Evolutionary conservation across 2,329 filamentous ascomycete genomes (phyloP).

Genomic region (Lizonia empirigonia): DNA sequence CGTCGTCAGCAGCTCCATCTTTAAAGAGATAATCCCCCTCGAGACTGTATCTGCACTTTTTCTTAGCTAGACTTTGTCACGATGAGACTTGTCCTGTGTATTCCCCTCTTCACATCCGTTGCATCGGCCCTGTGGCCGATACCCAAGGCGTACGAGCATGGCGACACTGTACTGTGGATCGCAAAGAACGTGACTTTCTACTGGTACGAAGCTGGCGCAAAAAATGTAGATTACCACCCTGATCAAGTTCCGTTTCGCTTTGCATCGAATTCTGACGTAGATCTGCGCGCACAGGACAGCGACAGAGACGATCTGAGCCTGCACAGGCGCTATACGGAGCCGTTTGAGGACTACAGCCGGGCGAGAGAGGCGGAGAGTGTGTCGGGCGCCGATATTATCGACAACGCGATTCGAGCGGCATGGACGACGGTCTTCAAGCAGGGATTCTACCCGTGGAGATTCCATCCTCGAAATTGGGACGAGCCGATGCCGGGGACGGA

Average conservation of each 20-base stretch:
- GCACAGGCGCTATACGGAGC: constrained; percentile 15
- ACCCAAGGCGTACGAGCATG: constrained; percentile 46
- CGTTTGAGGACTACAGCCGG: constrained; percentile 4
- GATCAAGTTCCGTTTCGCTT: constrained; percentile 23
- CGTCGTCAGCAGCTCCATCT: background rate
- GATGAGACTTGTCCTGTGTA: constrained; percentile 32
- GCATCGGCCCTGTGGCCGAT: constrained; percentile 52
- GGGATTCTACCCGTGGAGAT: constrained; percentile 78
- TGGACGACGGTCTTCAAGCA: constrained; percentile 68
- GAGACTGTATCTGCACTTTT: too few relatives aligned
- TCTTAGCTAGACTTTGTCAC: too few relatives aligned
- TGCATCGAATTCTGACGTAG: constrained; percentile 28
- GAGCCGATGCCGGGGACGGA: constrained; percentile 61
- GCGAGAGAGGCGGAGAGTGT: constrained; percentile 23
- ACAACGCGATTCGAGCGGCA: constrained; percentile 59
- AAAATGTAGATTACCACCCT: constrained; percentile 32
- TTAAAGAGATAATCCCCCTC: background rate
- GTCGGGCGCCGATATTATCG: constrained; percentile 57
- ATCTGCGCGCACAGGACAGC: constrained; percentile 16
- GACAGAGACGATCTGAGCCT: constrained; percentile 12
- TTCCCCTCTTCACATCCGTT: constrained; percentile 30
- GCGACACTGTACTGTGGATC: constrained; percentile 50
- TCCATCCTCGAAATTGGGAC: constrained; percentile 66
- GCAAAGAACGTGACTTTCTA: constrained; percentile 44
- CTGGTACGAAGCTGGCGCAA: constrained; percentile 44